Percentiles rank a stretch among this genome's conserved stretches.
phyloP scores from a whole-genome alignment of 345 rosid genomes.

The Anacardium occidentale region DNA sequence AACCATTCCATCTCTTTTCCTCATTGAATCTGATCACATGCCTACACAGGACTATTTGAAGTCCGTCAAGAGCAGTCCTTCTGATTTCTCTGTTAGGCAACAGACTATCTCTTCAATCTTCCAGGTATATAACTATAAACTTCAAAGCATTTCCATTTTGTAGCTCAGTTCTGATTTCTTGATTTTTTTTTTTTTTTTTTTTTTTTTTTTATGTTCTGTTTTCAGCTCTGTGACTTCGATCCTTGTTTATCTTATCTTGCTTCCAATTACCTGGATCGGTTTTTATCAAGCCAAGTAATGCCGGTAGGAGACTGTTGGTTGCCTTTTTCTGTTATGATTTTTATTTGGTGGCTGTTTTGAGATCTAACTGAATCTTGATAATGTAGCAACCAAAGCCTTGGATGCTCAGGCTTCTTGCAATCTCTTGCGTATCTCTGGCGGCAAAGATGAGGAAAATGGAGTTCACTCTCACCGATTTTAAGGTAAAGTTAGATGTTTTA shows the following conservation, averaged over 20 bases:
- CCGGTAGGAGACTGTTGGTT: conserved; percentile 38
- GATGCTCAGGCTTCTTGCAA: conserved; percentile 59
- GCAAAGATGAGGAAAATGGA: conserved; percentile 72
- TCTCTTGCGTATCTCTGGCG: conserved; percentile 68
- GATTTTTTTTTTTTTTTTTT: not conserved
- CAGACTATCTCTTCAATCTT: conserved; percentile 44
- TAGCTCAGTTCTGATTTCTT: not conserved
- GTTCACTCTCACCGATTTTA: conserved; percentile 38
- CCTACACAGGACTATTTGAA: conserved; percentile 42
- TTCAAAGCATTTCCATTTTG: not conserved
- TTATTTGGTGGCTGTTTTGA: conserved; percentile 4
- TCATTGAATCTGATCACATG: conserved; percentile 66
- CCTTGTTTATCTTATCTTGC: conserved; percentile 66
- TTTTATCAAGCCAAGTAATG: conserved; percentile 55
- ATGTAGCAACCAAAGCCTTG: conserved; percentile 56
- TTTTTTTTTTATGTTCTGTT: not conserved
- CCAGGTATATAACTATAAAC: conserved; percentile 30
- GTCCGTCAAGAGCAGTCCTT: conserved; percentile 35
- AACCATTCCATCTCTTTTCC: conserved; percentile 43
- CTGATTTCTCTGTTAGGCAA: conserved; percentile 42
- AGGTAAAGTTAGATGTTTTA: conserved; percentile 32
- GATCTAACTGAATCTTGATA: conserved; percentile 12
- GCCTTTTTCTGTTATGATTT: not conserved
- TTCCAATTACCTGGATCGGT: conserved; percentile 78
- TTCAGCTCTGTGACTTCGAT: conserved; percentile 41